Percentiles rank a stretch among this genome's conserved stretches.
phyloP scores from a whole-genome alignment of 257 asterid genomes.

The Nicotiana obtusifolia region DNA sequence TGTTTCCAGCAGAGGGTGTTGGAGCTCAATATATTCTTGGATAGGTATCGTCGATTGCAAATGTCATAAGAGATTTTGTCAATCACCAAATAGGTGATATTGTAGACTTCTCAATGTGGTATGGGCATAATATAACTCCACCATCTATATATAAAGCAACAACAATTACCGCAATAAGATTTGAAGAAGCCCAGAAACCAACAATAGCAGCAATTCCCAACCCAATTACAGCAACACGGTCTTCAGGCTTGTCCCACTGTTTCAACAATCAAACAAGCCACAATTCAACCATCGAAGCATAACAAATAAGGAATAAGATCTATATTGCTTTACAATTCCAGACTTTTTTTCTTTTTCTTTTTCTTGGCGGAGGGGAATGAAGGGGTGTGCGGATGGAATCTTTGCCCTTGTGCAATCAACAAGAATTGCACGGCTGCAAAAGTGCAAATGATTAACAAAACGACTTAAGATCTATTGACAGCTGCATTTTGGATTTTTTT shows the following conservation, averaged over 20 bases:
- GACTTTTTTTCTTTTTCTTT: not conserved
- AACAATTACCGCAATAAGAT: constrained; percentile 54
- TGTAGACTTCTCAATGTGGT: not conserved
- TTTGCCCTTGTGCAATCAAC: not conserved
- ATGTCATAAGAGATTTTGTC: not conserved
- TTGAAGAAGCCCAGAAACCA: constrained; percentile 72
- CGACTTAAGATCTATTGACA: not conserved
- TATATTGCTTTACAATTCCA: not conserved
- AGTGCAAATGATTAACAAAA: not conserved
- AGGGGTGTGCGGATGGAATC: not conserved
- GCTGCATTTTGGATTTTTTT: not conserved
- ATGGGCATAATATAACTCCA: not conserved
- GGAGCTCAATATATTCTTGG: not conserved
- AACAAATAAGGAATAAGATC: not conserved
- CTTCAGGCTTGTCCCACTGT: constrained; percentile 93
- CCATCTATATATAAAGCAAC: not conserved
- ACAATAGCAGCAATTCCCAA: constrained; percentile 81
- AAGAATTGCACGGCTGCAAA: not conserved
- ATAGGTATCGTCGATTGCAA: not conserved
- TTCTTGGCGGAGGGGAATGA: not conserved
- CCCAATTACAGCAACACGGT: constrained; percentile 75
- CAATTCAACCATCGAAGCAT: not conserved
- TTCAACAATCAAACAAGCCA: constrained; percentile 9
- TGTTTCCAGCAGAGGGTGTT: not conserved
- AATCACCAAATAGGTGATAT: not conserved